Evolutionary conservation across 768 basidiomycete genomes (phyloP), one percentile per base, ranked within the genome.

Genomic region (Gyrodon lividus): DNA sequence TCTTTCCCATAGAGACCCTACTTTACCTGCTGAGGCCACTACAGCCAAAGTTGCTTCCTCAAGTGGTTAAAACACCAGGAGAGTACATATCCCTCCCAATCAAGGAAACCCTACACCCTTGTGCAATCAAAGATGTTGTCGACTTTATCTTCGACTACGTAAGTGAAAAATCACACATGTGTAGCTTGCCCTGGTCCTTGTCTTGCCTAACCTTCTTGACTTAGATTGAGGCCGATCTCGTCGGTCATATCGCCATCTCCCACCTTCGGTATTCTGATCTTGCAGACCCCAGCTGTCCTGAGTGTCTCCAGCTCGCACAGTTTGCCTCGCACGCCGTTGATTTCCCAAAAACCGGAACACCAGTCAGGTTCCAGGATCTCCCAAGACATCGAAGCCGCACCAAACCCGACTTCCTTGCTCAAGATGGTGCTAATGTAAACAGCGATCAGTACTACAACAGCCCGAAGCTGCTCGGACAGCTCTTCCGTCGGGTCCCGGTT

Each of bases 131-230:
- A 24, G 79, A 80, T 33, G 69, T 80, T 6, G 72, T 73, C 0
- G 65, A 75, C 24, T 80, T 81, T 52, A 74, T 80, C 17, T 72
- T 77, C 33, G 62, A 81, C 49, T 81, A 66, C 37, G 76, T 77
- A 43, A 47, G 73, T 64, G n/a, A 17, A 39, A 5, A n/a, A 46
- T 28, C 2, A 4, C 19, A 33, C n/a, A 2, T 5, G 37, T 34
- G 43, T 19, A 19, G 30, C 26, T 22, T 12, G 37, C 37, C 37
- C n/a, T 43, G 20, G 5, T 41, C 37, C n/a, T 43, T 22, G 5
- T 41, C 30, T 1, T 17, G 17, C 3, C 50, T 44, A 20, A 64
- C 37, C 17, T 40, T 44, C 14, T 17, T 7, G 31, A 19, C 3
- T 2, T 61, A 72, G 65, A 63, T 73, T 40, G 57, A 74, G 37